These are phyloP conservation scores for Allomyces javanicus DNA, from an alignment of 192 early-diverging fungal genomes.

Conservation along the genomic window DNA sequence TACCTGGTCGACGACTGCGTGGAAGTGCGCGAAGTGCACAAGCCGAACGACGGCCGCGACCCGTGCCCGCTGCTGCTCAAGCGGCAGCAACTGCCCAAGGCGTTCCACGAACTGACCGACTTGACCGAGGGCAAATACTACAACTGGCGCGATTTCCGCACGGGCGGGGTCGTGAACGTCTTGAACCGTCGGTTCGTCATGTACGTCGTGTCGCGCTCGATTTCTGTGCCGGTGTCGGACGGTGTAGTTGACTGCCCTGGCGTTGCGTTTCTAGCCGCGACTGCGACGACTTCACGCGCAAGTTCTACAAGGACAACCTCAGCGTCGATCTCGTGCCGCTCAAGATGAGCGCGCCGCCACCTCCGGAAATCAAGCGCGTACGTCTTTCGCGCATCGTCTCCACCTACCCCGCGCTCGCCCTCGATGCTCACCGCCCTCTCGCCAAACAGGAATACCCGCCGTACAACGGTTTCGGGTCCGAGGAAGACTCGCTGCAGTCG, in stretches of 20 bases:
- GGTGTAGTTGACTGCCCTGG: too few relatives aligned
- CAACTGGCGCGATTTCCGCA: slow-evolving; percentile 37
- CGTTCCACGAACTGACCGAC: slow-evolving; percentile 25
- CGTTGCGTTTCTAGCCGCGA: slow-evolving; percentile 18
- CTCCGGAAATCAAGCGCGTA: neutral
- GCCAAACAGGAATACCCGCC: slow-evolving; percentile 22
- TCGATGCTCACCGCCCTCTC: neutral
- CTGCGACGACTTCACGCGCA: slow-evolving; percentile 41
- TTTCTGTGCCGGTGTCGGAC: too few relatives aligned
- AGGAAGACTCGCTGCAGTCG: slow-evolving; percentile 35
- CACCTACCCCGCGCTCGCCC: too few relatives aligned
- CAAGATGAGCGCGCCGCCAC: slow-evolving; percentile 20
- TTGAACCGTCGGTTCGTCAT: slow-evolving; percentile 34
- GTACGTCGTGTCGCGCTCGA: slow-evolving; percentile 11
- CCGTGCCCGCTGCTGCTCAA: slow-evolving; percentile 36
- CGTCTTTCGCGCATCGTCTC: too few relatives aligned
- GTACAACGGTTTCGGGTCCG: slow-evolving; percentile 42
- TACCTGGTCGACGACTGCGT: slow-evolving; percentile 45
- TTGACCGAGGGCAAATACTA: slow-evolving; percentile 23
- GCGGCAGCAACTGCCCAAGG: slow-evolving; percentile 33
- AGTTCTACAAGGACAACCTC: slow-evolving; percentile 26
- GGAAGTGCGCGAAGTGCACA: slow-evolving; percentile 39
- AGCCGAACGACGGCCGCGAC: slow-evolving; percentile 37
- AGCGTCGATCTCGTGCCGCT: slow-evolving; percentile 18
- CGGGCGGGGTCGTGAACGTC: slow-evolving; percentile 34